Conservation (phyloP, 306 rosid species). For the Vachellia collinsii region DNA sequence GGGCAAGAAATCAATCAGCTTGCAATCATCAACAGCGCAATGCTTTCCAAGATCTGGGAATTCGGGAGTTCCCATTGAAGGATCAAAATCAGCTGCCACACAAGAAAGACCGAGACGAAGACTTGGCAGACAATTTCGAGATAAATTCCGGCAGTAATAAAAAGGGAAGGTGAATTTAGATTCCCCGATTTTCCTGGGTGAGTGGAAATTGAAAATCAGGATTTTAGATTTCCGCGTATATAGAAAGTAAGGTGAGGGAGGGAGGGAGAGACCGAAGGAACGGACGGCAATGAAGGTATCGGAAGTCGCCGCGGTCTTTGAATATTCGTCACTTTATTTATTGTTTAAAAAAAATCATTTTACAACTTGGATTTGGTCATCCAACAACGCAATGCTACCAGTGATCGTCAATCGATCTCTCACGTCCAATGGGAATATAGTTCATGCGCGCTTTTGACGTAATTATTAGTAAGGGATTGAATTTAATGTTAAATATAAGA, state of each 20-base stretch:
- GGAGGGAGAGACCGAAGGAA: not conserved
- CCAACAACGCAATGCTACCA: not conserved
- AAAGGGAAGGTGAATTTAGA: constrained; percentile 1
- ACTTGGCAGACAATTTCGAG: not conserved
- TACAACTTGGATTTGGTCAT: not conserved
- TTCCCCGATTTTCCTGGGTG: not conserved
- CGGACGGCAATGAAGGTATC: not conserved
- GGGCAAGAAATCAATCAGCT: constrained; percentile 83
- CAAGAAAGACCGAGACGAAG: not conserved
- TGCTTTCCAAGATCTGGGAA: constrained; percentile 93
- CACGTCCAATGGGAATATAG: not conserved
- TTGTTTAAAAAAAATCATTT: not conserved
- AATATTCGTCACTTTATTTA: not conserved
- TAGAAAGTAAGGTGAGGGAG: not conserved
- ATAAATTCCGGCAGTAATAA: not conserved
- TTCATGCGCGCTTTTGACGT: not conserved
- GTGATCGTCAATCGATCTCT: too few relatives aligned
- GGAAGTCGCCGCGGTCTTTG: constrained; percentile 10
- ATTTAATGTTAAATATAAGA: too few relatives aligned
- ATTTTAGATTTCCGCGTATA: constrained; percentile 15
- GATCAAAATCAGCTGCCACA: not conserved
- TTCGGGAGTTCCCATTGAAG: constrained; percentile 87
- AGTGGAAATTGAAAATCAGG: not conserved
- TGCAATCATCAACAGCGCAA: constrained; percentile 74
- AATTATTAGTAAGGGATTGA: not conserved